Conservation (phyloP, 106 monocot genomes). For the Apostasia ramifera region DNA sequence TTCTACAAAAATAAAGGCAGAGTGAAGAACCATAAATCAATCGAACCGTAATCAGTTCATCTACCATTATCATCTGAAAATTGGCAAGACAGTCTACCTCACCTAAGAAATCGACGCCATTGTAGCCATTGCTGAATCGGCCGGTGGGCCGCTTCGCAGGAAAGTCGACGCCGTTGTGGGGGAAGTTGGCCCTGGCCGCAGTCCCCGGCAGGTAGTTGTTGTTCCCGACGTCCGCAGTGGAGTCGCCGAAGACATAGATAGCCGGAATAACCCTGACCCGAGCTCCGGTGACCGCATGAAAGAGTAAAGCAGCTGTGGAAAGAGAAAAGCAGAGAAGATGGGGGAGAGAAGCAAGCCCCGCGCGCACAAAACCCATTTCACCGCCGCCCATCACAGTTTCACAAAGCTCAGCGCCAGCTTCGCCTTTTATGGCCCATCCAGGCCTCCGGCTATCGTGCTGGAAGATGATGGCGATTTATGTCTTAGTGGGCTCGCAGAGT, state of each 20-base stretch:
- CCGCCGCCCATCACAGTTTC: neutral
- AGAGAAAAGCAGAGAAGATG: neutral
- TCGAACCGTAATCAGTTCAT: no score
- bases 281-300: neutral
- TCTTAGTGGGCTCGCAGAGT: no score
- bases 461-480: no score
- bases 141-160: conserved; percentile 48
- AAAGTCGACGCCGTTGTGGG: conserved; percentile 60
- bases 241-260: conserved; percentile 69
- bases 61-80: no score
- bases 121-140: conserved; percentile 73
- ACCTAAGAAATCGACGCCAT: conserved; percentile 64
- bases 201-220: conserved; percentile 46
- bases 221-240: conserved; percentile 69
- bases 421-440: neutral
- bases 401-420: neutral
- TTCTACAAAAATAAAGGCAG: neutral
- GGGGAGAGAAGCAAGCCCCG: neutral
- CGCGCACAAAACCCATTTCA: neutral
- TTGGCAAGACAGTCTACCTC: neutral
- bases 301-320: neutral
- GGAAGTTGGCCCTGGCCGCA: conserved; percentile 51
- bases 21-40: neutral
- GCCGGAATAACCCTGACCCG: conserved; percentile 23
- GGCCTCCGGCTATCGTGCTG: no score